Base-by-base conservation (phyloP, 306 rosid species). In the Vachellia pachyceras region DNA sequence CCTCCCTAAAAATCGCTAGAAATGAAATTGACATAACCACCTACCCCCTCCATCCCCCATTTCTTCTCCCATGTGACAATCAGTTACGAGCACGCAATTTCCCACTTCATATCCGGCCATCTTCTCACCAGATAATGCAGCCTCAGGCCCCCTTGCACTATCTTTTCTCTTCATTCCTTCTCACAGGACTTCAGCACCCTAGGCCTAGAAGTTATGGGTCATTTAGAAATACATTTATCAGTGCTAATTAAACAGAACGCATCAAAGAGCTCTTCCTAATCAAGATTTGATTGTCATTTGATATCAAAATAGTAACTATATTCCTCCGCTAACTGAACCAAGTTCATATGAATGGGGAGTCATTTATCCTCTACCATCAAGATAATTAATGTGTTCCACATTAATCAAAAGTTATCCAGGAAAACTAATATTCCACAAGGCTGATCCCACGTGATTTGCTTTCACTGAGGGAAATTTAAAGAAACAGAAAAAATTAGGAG, bases 301-400 rank as follows among this genome's bases (percentile, higher is more conserved):
- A 78, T 13, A 52, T 9, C 63, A 72, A 64, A 52, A 72, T 44
- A 29, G 36, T 58, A 20, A 35, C 33, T 33, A 39, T 25, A 61
- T 75, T 50, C 40, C 37, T n/a, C 50, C 42, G 39, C 52, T 55
- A 69, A 73, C 47, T 13, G 78, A 73, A 60, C 75, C 45, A 46
- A n/a, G 29, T 72, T 40, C 18, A 11, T 67, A 10, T 37, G 73
- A 72, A 72, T 69, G 47, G 36, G 41, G 23, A 65, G 13, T 36
- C 23, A 36, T 15, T 65, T 65, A 65, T 65, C 69, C 45, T 60
- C 17, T 36, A 6, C 6, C 10, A 17, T 37, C 6, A 7, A 37
- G n/a, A 17, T 15, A 65, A 57, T 36, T 14, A 65, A 5, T 11
- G 6, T 36, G 45, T 65, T 65, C 44, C 10, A 13, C 70, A 65